A percentile compares a stretch with the other conserved stretches of the same genome.
Evolutionary conservation across 768 basidiomycete species (phyloP).

Genomic region (Suillus subaureus): DNA sequence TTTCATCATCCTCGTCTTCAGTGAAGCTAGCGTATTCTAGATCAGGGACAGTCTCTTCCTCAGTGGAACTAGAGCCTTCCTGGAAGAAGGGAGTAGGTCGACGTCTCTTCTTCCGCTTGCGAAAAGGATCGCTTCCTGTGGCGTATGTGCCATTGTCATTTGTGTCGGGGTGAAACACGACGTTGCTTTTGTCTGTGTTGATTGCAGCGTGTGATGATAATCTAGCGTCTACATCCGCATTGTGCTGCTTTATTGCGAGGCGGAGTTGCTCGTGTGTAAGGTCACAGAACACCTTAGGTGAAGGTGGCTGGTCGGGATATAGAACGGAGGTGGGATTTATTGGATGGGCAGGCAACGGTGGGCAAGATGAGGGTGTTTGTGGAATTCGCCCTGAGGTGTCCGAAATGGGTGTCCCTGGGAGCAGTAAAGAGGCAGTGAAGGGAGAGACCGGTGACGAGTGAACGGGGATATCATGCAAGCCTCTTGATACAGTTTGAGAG

Average conservation of each 20-base stretch:
- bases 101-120: conserved; percentile 6
- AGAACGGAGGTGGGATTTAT: neutral
- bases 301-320: neutral
- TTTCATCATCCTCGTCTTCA: conserved; percentile 4
- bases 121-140: conserved; percentile 10
- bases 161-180: conserved; percentile 19
- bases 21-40: neutral
- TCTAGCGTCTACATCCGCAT: conserved; percentile 1
- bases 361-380: neutral
- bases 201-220: neutral
- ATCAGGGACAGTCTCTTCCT: neutral
- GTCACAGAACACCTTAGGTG: conserved; percentile 5
- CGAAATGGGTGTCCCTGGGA: neutral
- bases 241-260: conserved; percentile 9
- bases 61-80: neutral
- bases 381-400: neutral
- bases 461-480: neutral
- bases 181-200: conserved; percentile 9
- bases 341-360: too few relatives aligned
- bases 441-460: neutral
- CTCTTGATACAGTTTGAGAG: neutral
- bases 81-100: neutral
- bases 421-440: neutral
- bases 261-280: conserved; percentile 5
- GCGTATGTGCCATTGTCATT: conserved; percentile 20